Conservation (phyloP, 2,329 filamentous ascomycete species). For the Alternaria metachromatica region DNA sequence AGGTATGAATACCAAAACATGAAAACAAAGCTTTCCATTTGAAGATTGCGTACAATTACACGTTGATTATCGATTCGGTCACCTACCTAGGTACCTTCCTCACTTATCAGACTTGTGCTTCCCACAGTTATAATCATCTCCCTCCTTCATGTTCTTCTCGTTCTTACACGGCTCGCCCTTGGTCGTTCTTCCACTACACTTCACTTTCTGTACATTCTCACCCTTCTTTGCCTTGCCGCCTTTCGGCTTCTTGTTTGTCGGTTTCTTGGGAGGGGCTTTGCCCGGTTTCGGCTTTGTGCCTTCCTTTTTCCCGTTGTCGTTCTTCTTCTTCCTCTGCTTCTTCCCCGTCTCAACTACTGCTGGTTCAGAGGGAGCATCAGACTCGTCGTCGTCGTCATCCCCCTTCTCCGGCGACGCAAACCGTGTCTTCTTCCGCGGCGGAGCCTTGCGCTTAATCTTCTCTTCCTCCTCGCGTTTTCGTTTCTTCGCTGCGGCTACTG, state of each 20-base stretch:
- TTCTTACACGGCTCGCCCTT: background rate
- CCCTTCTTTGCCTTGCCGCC: background rate
- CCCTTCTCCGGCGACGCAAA: background rate
- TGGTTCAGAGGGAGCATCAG: too few species aligned
- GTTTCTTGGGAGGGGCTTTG: background rate
- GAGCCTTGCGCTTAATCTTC: background rate
- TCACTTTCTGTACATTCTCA: background rate
- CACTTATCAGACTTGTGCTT: background rate
- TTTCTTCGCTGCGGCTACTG: background rate
- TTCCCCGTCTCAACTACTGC: background rate
- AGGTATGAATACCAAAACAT: background rate
- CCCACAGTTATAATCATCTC: background rate
- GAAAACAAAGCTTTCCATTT: background rate
- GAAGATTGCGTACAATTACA: background rate
- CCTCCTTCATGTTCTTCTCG: background rate
- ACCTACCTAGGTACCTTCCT: background rate
- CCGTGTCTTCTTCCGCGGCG: background rate
- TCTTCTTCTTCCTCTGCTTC: background rate
- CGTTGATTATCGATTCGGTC: background rate
- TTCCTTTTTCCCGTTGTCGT: background rate
- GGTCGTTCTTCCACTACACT: background rate
- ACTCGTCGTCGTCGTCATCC: background rate
- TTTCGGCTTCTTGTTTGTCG: background rate
- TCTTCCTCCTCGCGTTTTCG: background rate
- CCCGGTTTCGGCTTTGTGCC: rapidly evolving